A percentile compares a stretch with the other conserved stretches of the same genome.
phyloP scores from a whole-genome alignment of 257 asterid genomes.

The Cynanchum wilfordii region DNA sequence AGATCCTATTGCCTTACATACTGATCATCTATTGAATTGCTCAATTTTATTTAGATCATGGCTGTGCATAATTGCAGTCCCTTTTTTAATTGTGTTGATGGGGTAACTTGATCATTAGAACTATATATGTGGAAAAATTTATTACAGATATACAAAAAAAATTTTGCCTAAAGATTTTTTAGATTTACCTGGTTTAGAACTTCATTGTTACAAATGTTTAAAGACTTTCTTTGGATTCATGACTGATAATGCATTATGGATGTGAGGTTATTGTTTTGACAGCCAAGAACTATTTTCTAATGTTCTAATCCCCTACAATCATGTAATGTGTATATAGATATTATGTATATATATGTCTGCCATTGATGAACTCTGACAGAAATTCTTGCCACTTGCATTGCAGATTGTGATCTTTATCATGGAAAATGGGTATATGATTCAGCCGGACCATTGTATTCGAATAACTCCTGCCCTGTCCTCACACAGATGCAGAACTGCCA shows the following conservation, averaged over 20 bases:
- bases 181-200: neutral
- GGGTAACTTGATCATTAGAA: neutral
- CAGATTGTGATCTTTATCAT: conserved; percentile 79
- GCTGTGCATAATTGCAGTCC: neutral
- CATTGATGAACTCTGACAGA: neutral
- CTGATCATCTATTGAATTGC: neutral
- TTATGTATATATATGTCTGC: neutral
- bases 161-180: neutral
- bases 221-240: neutral
- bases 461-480: conserved; percentile 78
- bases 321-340: neutral
- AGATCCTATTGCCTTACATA: neutral
- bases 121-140: neutral
- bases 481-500: conserved; percentile 92
- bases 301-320: too few species aligned
- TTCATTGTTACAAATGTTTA: neutral
- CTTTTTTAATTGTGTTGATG: neutral
- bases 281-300: neutral
- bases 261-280: neutral
- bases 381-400: conserved; percentile 12
- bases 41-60: neutral
- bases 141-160: too few species aligned
- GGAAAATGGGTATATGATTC: conserved; percentile 82
- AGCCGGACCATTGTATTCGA: conserved; percentile 69
- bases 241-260: neutral